These are phyloP conservation scores for Lentinula edodes DNA, from an alignment of 768 basidiomycete species.

Conservation along the genomic window DNA sequence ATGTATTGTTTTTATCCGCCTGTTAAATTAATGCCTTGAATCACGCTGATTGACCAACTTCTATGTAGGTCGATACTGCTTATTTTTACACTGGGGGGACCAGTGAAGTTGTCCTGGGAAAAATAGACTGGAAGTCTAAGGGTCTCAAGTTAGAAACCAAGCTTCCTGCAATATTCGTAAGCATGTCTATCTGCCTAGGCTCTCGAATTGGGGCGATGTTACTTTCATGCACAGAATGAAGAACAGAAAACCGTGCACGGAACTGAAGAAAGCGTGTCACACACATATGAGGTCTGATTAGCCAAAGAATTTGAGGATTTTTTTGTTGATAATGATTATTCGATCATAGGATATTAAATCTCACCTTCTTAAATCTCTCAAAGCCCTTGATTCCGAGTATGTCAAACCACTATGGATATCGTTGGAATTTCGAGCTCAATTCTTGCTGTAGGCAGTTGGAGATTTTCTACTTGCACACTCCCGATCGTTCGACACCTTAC, in stretches of 20 bases:
- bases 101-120: constrained; percentile 28
- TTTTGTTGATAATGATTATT: background rate
- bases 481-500: constrained; percentile 52
- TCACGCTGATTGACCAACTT: background rate
- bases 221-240: background rate
- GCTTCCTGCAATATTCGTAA: constrained; percentile 29
- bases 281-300: background rate
- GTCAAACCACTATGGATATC: constrained; percentile 24
- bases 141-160: constrained; percentile 44
- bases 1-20: constrained; percentile 15
- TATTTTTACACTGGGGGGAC: constrained; percentile 10
- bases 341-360: background rate
- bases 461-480: constrained; percentile 55
- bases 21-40: background rate
- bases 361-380: constrained; percentile 28
- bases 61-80: constrained; percentile 9
- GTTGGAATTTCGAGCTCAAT: background rate
- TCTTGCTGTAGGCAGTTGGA: constrained; percentile 28
- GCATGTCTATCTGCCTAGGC: background rate
- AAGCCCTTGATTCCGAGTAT: constrained; percentile 38
- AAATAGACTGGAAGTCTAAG: constrained; percentile 33
- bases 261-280: background rate
- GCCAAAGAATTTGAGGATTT: background rate
- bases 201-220: background rate
- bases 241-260: background rate